Percentiles rank a stretch among this genome's conserved stretches.
Conservation (phyloP, 495 filamentous ascomycete genomes). For the Penicillium paxilli region DNA sequence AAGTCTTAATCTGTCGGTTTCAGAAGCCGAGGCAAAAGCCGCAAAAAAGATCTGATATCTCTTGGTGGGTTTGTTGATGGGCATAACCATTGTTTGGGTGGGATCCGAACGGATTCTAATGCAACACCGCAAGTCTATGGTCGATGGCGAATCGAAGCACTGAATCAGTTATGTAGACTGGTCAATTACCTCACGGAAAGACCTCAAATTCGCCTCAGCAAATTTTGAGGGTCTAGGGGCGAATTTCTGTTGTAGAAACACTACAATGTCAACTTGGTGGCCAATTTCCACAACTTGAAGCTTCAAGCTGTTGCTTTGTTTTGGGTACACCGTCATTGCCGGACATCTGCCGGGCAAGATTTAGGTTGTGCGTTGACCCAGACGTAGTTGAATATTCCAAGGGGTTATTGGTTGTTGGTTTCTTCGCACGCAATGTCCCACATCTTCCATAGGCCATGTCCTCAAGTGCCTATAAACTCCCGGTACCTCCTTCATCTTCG, state of each 20-base stretch:
- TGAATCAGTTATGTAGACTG: constrained; percentile 5
- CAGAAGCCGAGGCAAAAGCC: constrained; percentile 14
- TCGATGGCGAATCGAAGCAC: constrained; percentile 23
- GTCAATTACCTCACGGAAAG: constrained; percentile 9
- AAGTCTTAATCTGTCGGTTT: constrained; percentile 20
- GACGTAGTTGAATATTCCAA: background rate
- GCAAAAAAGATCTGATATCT: constrained; percentile 3
- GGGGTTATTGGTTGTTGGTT: constrained; percentile 1
- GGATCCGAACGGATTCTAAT: constrained; percentile 7
- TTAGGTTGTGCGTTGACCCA: constrained; percentile 15
- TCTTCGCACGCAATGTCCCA: constrained; percentile 3
- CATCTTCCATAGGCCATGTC: constrained; percentile 9
- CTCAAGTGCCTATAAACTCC: constrained; percentile 13
- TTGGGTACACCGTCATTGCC: constrained; percentile 3
- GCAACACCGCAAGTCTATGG: constrained; percentile 8
- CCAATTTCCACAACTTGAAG: too few species aligned
- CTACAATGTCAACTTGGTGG: constrained; percentile 13
- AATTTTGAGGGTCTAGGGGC: constrained; percentile 13
- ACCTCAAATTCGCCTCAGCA: constrained; percentile 20
- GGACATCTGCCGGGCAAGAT: constrained; percentile 1
- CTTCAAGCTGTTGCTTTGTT: background rate
- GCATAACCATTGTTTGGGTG: constrained; percentile 15
- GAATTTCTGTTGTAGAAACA: background rate
- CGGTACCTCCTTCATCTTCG: constrained; percentile 6
- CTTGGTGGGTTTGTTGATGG: constrained; percentile 6